Evolutionary conservation across 495 filamentous ascomycete species (phyloP).

Genomic region (Chaetomium tenue): DNA sequence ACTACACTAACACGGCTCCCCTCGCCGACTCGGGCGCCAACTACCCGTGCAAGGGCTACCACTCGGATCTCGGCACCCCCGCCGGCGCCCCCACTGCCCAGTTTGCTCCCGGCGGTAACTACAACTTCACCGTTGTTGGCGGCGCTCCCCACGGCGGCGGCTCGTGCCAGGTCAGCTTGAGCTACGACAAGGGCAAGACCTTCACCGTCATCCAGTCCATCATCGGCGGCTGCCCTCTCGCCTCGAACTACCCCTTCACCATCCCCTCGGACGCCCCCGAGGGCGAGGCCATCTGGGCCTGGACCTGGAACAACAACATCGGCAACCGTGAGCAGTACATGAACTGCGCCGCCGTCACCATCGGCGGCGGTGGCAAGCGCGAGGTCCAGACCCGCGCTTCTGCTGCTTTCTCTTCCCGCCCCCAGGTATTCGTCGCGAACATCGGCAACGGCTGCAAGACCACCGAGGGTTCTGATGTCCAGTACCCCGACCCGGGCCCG

Average conservation of each 20-base stretch:
- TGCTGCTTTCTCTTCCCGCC: constrained; percentile 51
- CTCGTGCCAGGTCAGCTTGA: constrained; percentile 62
- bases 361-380: constrained; percentile 45
- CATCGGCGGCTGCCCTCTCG: constrained; percentile 59
- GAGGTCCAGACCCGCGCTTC: constrained; percentile 28
- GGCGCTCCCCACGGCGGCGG: constrained; percentile 62
- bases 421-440: constrained; percentile 60
- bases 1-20: constrained; percentile 60
- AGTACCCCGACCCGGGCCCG: constrained; percentile 71
- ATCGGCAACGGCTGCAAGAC: constrained; percentile 55
- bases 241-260: constrained; percentile 56
- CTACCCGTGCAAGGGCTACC: constrained; percentile 70
- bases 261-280: constrained; percentile 60
- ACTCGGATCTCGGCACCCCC: constrained; percentile 49
- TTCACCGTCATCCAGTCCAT: constrained; percentile 67
- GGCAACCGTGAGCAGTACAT: constrained; percentile 71
- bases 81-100: constrained; percentile 48
- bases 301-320: constrained; percentile 63
- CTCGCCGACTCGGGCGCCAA: constrained; percentile 48
- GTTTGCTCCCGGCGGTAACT: constrained; percentile 55
- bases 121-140: constrained; percentile 59
- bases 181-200: constrained; percentile 59
- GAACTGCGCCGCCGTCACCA: constrained; percentile 61
- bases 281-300: constrained; percentile 62
- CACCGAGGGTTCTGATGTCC: constrained; percentile 52